Base-by-base conservation (phyloP, 1,139 yeast species). In the Casaregolazyma suthepensis region DNA sequence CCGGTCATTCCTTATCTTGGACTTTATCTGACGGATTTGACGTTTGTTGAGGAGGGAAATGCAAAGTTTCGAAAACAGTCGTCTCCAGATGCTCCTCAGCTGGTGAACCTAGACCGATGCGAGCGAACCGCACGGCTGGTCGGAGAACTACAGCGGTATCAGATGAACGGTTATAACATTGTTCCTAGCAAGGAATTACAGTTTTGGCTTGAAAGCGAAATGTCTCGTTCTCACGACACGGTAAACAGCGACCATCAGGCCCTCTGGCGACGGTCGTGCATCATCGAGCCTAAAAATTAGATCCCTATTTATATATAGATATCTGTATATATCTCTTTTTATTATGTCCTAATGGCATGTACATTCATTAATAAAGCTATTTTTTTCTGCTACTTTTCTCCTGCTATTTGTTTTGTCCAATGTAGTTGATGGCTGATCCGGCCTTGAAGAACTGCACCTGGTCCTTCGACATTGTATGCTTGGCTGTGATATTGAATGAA, bases 391-490 rank as follows among this genome's bases (percentile, higher is more conserved):
- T n/a, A n/a, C n/a, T n/a, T 26, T 26, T 26, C 43, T 19, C 44
- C 45, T 44, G 43, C 29, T 43, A 43, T 13, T 51, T 54, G 51
- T 26, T 42, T 45, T 84, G 79, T 63, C 97, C 96, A 68, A 93
- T 93, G 73, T 83, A 82, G 72, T 91, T 91, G 67, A 93, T 89
- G 45, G 99, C 99, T 54, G 96, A 87, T 54, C 99, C 99, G 48
- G 97, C 97, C 72, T 85, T 90, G 81, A 91, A 93, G 74, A 93
- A 93, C 60, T 87, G 95, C 55, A 93, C 79, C 77, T 93, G 99
- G 71, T 93, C 99, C 71, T 82, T 82, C 31, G 97, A 90, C 97
- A 93, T 89, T 55, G 98, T 91, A 71, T 93, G 99, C 73, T 85
- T 89, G 66, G 95, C 81, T 61, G 78, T 75, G 60, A 93, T 83